Evolutionary conservation across 768 basidiomycete species (phyloP), one percentile per base, ranked within the genome.

Genomic region (Rhodocollybia butyracea): DNA sequence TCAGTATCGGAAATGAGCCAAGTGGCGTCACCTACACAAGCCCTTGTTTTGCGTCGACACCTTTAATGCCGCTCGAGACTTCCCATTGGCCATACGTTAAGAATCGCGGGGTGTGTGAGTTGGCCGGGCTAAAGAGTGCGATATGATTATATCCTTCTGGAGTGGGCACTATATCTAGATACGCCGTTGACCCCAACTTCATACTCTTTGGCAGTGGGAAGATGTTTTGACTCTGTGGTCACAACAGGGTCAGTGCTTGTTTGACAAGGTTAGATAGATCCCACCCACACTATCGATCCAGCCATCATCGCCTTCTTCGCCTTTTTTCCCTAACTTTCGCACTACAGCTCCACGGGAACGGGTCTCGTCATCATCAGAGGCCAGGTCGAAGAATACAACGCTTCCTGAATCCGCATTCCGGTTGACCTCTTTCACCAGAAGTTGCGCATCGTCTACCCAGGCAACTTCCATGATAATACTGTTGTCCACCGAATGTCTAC

Each of bases 81-180:
- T 53, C 92, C 94, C 94, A 97, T 17, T 83, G 66, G 1, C 96
- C 96, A 2, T 78, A 77, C 1, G 96, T 98, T 36, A 99, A 75
- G 75, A 92, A 99, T 31, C 72, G 79, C 2, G 95, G 94, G 1
- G 76, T 81, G 27, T 75, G 70, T 17, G 87, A 78, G 57, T 78
- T 80, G 3, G 88, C 83, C 5, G 93, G 87, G 60, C 81, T 86
- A 76, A 95, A 99, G 30, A 94, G 79, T 0, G 96, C 97, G 63
- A 99, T 85, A 66, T 98, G 96, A 61, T 91, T 88, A 75, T 79
- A 98, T 0, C 97, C 97, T 3, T 89, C 84, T 24, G 73, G 63
- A 29, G 80, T 84, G 8, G 96, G 93, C 4, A 95, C 82, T 58
- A 99, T 80, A 68, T 99, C 97, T 46, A 99, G 79, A 69, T 98